Evolutionary conservation across 345 rosid species (phyloP).

Genomic region (Erucastrum elatum): DNA sequence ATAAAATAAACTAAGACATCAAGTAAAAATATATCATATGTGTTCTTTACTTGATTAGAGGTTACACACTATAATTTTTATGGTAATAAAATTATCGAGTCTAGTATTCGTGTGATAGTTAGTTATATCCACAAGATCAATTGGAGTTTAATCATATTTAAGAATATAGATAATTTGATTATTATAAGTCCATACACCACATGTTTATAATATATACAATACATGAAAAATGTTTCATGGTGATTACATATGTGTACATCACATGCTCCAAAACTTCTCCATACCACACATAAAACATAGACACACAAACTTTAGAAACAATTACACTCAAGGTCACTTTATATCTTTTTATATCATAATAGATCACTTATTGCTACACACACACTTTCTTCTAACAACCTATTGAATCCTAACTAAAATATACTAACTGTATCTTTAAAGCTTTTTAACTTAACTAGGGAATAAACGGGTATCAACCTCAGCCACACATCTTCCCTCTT

Average conservation of each 20-base stretch:
- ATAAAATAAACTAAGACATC: neutral
- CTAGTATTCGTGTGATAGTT: neutral
- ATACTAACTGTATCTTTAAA: no score
- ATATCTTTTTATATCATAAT: no score
- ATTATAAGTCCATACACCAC: neutral
- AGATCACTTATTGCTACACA: no score
- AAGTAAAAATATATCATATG: neutral
- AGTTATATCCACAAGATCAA: no score
- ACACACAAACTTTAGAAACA: no score
- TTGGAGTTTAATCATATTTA: no score
- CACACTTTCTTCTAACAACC: no score
- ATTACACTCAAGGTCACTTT: no score
- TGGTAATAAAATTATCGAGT: neutral
- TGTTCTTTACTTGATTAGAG: neutral
- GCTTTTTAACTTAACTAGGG: no score
- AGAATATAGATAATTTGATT: neutral
- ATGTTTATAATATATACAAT: neutral
- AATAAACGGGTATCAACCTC: no score
- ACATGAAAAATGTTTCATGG: constrained; percentile 1
- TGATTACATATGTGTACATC: constrained; percentile 9
- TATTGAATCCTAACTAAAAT: no score
- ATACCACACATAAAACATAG: neutral
- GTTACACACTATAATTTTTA: neutral
- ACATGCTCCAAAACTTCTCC: constrained; percentile 1
- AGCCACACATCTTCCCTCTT: no score